phyloP scores from a whole-genome alignment of 257 asterid species.

The Nicotiana paniculata region DNA sequence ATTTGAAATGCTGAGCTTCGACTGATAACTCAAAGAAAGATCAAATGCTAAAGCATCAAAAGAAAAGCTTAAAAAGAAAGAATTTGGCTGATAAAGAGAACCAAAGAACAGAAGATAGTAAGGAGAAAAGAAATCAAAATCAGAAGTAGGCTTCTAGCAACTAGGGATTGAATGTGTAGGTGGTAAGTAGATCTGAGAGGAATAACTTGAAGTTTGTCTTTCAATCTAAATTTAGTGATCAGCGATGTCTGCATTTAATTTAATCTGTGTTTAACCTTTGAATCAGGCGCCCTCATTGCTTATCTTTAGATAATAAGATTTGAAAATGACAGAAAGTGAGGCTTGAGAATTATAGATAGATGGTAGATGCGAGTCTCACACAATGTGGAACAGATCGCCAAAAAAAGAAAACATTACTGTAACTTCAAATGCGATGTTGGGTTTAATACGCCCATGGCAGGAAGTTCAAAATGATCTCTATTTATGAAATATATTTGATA shows the following conservation, averaged over 20 bases:
- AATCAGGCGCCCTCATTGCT: neutral
- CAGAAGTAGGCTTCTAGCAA: neutral
- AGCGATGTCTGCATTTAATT: neutral
- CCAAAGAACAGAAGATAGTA: neutral
- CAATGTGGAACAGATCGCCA: neutral
- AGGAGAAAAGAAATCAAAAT: neutral
- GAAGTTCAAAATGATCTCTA: neutral
- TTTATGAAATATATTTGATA: neutral
- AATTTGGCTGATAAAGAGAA: neutral
- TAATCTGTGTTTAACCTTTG: neutral
- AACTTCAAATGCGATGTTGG: neutral
- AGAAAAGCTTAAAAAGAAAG: neutral
- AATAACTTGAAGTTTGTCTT: neutral
- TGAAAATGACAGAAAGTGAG: neutral
- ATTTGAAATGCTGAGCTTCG: neutral
- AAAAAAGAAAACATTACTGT: neutral
- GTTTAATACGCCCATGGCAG: neutral
- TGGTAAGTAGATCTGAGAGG: neutral
- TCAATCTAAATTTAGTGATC: neutral
- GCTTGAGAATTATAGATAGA: neutral
- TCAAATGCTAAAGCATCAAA: neutral
- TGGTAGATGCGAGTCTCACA: neutral
- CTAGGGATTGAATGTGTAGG: neutral
- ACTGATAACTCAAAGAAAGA: constrained; percentile 1
- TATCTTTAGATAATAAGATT: neutral